Base-by-base conservation (phyloP, 2,329 filamentous ascomycete species). In the Aspergillus quadricinctus region DNA sequence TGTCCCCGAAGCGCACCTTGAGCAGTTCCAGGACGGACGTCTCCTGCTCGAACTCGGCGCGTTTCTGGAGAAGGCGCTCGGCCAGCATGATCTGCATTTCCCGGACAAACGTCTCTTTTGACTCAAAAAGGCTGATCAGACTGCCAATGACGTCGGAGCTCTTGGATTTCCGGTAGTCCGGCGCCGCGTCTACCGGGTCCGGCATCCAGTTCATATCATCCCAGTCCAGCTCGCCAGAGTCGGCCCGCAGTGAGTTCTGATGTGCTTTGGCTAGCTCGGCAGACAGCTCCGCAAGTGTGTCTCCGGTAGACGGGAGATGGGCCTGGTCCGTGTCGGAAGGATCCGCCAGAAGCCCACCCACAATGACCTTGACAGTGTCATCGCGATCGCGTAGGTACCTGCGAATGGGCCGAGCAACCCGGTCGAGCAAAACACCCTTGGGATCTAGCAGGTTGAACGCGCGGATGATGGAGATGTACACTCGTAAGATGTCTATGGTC, bases 131-230 rank as follows among this genome's bases (percentile, higher is more conserved):
- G 57, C 86, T 88, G 63, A 97, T 89, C 46, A 99, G 79, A 52
- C 92, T 96, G 52, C 92, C 92, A 56, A 97, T 91, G 11, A 97
- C 88, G 72, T 99, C 94, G 61, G 92, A 89, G 46, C 86, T 89
- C 71, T 90, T 95, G 10, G 90, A 90, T 57, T 92, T 88, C 68
- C 89, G 91, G 77, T 96, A 97, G 69, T 97, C 90, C 49, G 91
- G 88, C 9, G 91, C 92, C 1, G 94, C 94, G 69, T 99, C 94
- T 41, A 95, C 87, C 0, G 94, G 94, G 66, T 96, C 90, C 1
- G 94, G 94, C 37, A 91, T 81, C 94, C 94, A 99, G 8, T 86
- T 84, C 87, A 96, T 89, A 71, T 99, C 92, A 67, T 91, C 83
- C 88, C 90, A 97, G 71, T 95, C 90, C 17, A 94, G 80, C 52